A percentile compares a stretch with the other conserved stretches of the same genome.
phyloP scores from a whole-genome alignment of 139 green algal species.

The Haematococcus sp. region DNA sequence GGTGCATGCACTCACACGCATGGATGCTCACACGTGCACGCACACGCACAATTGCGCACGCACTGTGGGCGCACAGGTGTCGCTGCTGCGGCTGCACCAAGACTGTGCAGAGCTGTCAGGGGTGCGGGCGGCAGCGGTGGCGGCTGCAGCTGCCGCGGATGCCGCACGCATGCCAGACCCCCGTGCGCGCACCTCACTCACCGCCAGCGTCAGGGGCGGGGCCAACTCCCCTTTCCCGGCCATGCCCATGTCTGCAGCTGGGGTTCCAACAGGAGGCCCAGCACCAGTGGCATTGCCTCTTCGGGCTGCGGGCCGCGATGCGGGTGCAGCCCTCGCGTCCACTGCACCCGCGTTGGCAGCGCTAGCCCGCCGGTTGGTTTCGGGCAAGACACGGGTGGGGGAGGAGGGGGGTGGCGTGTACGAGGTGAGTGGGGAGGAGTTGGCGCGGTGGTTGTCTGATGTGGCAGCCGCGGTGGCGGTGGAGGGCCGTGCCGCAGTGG shows the following conservation, averaged over 20 bases:
- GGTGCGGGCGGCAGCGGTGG: not conserved
- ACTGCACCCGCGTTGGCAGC: not conserved
- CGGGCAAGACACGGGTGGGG: not conserved
- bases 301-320: too few species aligned
- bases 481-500: not conserved
- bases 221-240: too few species aligned
- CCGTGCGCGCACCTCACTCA: too few species aligned
- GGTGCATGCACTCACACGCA: too few species aligned
- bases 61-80: slow-evolving; percentile 11
- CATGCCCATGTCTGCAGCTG: too few species aligned
- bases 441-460: slow-evolving; percentile 22
- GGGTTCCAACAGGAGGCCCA: too few species aligned
- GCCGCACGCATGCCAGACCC: too few species aligned
- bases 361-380: not conserved
- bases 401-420: not conserved
- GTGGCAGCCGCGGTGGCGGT: not conserved
- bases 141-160: not conserved
- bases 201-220: too few species aligned
- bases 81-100: slow-evolving; percentile 29
- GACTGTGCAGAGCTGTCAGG: slow-evolving; percentile 24
- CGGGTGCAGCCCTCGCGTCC: too few species aligned
- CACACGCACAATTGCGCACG: too few species aligned
- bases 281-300: too few species aligned
- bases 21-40: too few species aligned
- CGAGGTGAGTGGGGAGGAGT: slow-evolving; percentile 15